Base-by-base conservation (phyloP, 257 asterid genomes). In the Solanum sitiens region DNA sequence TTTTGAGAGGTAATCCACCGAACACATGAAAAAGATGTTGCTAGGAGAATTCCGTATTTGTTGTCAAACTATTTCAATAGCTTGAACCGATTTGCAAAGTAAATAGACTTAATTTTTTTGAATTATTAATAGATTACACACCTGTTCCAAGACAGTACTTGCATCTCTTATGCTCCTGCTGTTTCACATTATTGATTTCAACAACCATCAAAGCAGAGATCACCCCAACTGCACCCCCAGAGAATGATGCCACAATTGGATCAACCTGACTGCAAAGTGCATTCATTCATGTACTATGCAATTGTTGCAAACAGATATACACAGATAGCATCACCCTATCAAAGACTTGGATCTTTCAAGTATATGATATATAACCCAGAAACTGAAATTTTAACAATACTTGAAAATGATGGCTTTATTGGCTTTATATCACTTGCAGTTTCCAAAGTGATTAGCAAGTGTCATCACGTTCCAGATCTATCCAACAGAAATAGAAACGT, bases 171-270 rank as follows among this genome's bases (percentile, higher is more conserved):
- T 97, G 93, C 92, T 97, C 98, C 93, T 97, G 99, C 89, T 86
- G 98, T 96, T 95, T 93, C 85, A 97, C 99, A 89, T 97, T 97
- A 94, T 95, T 95, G 87, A 97, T 93, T 94, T 97, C 99, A 91
- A 97, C 98, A 86, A 93, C 97, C 98, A 97, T 97, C 95, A 97
- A 92, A 37, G 99, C 98, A 70, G 99, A 95, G 88, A 97, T 95
- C 73, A 97, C 99, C 88, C 98, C 98, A 86, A 97, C 98, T 88
- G 98, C 98, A 85, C 98, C 99, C 72, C 99, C 99, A 35, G 98
- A 94, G 92, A 97, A 95, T 71, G 99, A 97, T 15, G 99, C 98
- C 89, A 97, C 99, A 82, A 97, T 95, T 44, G 98, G 99, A 91
- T 97, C 99, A 89, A 97, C 98, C 90, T 94, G 89, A 92, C 98